These are phyloP conservation scores for Ensete ventricosum DNA, from an alignment of 176 grass and related monocot species.

Conservation along the genomic window DNA sequence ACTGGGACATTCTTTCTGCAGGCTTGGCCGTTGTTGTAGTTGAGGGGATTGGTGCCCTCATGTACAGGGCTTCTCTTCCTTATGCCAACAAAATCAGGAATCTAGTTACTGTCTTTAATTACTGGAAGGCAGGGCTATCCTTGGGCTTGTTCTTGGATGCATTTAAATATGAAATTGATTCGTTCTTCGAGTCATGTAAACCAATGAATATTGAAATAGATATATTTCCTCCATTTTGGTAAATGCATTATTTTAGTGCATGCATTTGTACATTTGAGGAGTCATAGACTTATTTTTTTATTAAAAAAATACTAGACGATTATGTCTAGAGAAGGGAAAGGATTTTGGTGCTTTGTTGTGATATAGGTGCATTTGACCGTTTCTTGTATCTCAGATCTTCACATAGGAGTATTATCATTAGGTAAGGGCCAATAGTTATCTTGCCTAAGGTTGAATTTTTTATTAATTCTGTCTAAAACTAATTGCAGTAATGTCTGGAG, in stretches of 20 bases:
- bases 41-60: constrained; percentile 75
- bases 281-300: neutral
- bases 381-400: too few species aligned
- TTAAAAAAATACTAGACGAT: too few species aligned
- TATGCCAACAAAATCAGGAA: constrained; percentile 51
- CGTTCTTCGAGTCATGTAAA: constrained; percentile 59
- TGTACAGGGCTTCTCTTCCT: constrained; percentile 60
- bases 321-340: too few species aligned
- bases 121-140: constrained; percentile 90
- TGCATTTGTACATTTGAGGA: neutral
- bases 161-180: constrained; percentile 76
- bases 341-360: too few species aligned
- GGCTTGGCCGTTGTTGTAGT: constrained; percentile 79
- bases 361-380: too few species aligned
- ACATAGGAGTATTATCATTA: too few species aligned
- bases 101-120: constrained; percentile 69
- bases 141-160: constrained; percentile 82
- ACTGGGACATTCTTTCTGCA: constrained; percentile 94
- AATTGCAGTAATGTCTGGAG: too few species aligned
- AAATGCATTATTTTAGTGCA: neutral
- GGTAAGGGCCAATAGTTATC: too few species aligned
- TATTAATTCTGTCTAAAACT: too few species aligned
- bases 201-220: constrained; percentile 42
- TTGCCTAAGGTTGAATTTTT: too few species aligned
- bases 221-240: constrained; percentile 61